Evolutionary conservation across 371 early-diverging fungal genomes (phyloP).

Genomic region (Mortierella sp.): DNA sequence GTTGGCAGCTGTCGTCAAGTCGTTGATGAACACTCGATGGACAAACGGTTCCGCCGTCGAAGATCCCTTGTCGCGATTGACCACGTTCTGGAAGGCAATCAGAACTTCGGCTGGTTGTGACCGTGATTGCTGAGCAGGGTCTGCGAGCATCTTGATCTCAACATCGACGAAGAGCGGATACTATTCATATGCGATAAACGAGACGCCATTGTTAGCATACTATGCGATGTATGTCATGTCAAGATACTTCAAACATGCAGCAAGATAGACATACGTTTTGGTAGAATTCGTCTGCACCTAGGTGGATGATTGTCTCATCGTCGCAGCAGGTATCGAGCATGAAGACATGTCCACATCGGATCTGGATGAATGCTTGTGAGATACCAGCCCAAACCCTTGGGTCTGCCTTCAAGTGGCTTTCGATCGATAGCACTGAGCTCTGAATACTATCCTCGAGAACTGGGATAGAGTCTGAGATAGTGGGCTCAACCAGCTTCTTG

Average conservation of each 20-base stretch:
- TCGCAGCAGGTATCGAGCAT: constrained; percentile 49
- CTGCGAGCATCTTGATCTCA: constrained; percentile 47
- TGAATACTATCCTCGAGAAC: constrained; percentile 47
- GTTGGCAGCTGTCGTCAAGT: neutral
- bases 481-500: constrained; percentile 48
- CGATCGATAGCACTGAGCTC: constrained; percentile 42
- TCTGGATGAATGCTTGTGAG: constrained; percentile 42
- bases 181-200: constrained; percentile 2
- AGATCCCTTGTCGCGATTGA: constrained; percentile 1
- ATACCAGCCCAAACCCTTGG: constrained; percentile 43
- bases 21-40: constrained; percentile 23
- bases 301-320: constrained; percentile 44
- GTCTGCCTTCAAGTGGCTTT: constrained; percentile 25
- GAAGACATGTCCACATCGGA: constrained; percentile 49
- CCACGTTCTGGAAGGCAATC: constrained; percentile 49
- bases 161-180: constrained; percentile 51
- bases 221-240: too few species aligned
- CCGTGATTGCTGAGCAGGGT: constrained; percentile 6
- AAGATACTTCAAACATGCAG: too few species aligned
- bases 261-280: constrained; percentile 19
- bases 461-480: constrained; percentile 45
- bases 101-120: constrained; percentile 31
- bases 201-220: too few species aligned
- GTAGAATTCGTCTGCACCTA: constrained; percentile 49
- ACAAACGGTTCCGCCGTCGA: constrained; percentile 20